phyloP scores from a whole-genome alignment of 305 asterid genomes.

The Ruellia speciosa region DNA sequence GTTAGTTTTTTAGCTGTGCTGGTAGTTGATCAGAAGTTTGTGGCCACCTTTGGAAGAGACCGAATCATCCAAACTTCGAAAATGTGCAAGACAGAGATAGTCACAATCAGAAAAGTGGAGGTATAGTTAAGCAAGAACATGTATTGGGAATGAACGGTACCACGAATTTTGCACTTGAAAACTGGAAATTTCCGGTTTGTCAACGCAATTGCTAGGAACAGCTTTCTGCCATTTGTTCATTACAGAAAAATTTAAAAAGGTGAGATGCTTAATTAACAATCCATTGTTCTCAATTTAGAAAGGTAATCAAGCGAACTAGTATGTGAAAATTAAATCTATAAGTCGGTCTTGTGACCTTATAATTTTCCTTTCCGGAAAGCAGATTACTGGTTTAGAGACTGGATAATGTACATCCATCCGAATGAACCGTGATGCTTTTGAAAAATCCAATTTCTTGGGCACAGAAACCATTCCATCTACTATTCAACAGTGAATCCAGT shows the following conservation, averaged over 20 bases:
- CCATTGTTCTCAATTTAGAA: slow-evolving; percentile 1
- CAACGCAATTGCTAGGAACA: slow-evolving; percentile 26
- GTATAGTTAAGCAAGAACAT: slow-evolving; percentile 8
- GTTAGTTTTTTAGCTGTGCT: slow-evolving; percentile 41
- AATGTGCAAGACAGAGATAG: slow-evolving; percentile 18
- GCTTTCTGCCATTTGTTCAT: slow-evolving; percentile 41
- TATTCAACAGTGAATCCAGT: slow-evolving; percentile 35
- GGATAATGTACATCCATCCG: slow-evolving; percentile 64
- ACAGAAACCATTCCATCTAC: slow-evolving; percentile 40
- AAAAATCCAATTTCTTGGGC: slow-evolving; percentile 40
- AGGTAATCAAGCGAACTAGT: slow-evolving; percentile 7
- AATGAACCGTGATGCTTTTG: slow-evolving; percentile 51
- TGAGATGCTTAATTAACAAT: slow-evolving; percentile 5
- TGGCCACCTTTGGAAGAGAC: slow-evolving; percentile 37
- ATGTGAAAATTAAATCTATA: slow-evolving; percentile 9
- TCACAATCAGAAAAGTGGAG: slow-evolving; percentile 18
- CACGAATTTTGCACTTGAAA: slow-evolving; percentile 30
- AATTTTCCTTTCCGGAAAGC: slow-evolving; percentile 43
- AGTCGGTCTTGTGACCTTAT: slow-evolving; percentile 41
- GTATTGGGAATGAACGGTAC: slow-evolving; percentile 30
- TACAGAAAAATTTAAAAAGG: slow-evolving; percentile 7
- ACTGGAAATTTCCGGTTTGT: slow-evolving; percentile 28
- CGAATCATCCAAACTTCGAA: slow-evolving; percentile 36
- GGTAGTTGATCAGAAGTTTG: slow-evolving; percentile 27
- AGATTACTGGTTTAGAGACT: slow-evolving; percentile 53